These are phyloP conservation scores for Bocquillonia castaneifolia DNA, from an alignment of 441 rosid species.

Conservation along the genomic window DNA sequence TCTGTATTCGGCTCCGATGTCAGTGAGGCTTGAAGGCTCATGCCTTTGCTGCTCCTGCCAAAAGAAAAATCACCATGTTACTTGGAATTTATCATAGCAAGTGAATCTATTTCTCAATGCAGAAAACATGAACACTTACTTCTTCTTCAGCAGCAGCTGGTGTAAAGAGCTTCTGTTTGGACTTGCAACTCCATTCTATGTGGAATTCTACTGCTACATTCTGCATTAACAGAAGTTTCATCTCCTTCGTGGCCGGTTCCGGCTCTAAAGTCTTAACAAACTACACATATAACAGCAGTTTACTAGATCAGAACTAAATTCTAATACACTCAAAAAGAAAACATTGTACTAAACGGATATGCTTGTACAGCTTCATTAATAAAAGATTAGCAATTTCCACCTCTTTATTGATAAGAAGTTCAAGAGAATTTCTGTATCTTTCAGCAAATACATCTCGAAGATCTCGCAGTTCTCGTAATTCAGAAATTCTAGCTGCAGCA, in stretches of 20 bases:
- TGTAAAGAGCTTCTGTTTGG: constrained; percentile 49
- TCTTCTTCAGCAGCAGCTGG: constrained; percentile 30
- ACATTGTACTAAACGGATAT: no score
- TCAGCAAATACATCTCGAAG: constrained; percentile 54
- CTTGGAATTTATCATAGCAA: background rate
- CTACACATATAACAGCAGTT: constrained; percentile 27
- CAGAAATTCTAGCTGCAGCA: constrained; percentile 82
- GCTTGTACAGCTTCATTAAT: no score
- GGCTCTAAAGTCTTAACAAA: constrained; percentile 46
- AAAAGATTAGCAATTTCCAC: no score
- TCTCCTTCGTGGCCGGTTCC: constrained; percentile 47
- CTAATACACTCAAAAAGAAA: background rate
- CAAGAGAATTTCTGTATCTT: constrained; percentile 52
- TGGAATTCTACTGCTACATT: constrained; percentile 53
- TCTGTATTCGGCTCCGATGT: constrained; percentile 11
- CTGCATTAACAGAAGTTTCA: constrained; percentile 54
- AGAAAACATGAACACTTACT: background rate
- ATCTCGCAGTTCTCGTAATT: constrained; percentile 74
- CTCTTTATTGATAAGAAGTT: constrained; percentile 47
- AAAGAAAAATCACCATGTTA: background rate
- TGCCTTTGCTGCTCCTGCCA: constrained; percentile 24
- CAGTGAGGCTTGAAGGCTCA: background rate
- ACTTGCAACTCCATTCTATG: constrained; percentile 57
- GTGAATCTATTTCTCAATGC: background rate
- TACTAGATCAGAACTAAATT: constrained; percentile 5